Evolutionary conservation across 306 rosid species (phyloP).

Genomic region (Acacia crassicarpa): DNA sequence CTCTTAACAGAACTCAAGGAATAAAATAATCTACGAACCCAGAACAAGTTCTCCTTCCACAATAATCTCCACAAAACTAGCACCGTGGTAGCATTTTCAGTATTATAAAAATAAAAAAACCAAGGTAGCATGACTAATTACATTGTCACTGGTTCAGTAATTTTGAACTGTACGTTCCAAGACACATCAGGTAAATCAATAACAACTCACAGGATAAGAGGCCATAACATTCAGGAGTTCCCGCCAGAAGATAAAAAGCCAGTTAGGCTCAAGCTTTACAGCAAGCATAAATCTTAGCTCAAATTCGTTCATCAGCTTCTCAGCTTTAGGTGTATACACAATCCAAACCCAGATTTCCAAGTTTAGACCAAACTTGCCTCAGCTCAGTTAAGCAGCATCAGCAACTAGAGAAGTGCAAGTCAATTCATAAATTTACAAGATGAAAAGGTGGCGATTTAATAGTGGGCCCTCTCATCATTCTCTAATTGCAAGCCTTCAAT

Average conservation of each 20-base stretch:
- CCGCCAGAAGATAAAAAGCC: conserved; percentile 22
- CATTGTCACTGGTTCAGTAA: conserved; percentile 1
- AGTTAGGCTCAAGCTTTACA: conserved; percentile 32
- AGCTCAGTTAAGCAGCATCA: conserved; percentile 34
- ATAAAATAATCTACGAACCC: neutral
- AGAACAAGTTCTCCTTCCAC: neutral
- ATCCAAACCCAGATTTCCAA: conserved; percentile 35
- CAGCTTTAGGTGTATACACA: conserved; percentile 31
- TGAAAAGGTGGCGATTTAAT: conserved; percentile 36
- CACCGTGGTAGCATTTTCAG: neutral
- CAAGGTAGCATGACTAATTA: conserved; percentile 7
- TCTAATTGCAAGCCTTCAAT: conserved; percentile 73
- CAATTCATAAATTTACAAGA: conserved; percentile 43
- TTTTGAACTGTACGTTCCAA: conserved; percentile 1
- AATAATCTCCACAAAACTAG: neutral
- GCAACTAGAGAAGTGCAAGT: conserved; percentile 33
- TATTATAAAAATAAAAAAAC: neutral
- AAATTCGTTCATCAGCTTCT: conserved; percentile 23
- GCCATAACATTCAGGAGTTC: conserved; percentile 29
- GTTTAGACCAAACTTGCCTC: conserved; percentile 29
- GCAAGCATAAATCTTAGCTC: conserved; percentile 24
- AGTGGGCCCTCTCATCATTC: conserved; percentile 61
- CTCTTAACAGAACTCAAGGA: neutral
- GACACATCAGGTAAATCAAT: conserved; percentile 34
- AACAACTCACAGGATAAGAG: conserved; percentile 19